A percentile compares a stretch with the other conserved stretches of the same genome.
Conservation (phyloP, 23 red algal species). For the Gracilariopsis chorda region DNA sequence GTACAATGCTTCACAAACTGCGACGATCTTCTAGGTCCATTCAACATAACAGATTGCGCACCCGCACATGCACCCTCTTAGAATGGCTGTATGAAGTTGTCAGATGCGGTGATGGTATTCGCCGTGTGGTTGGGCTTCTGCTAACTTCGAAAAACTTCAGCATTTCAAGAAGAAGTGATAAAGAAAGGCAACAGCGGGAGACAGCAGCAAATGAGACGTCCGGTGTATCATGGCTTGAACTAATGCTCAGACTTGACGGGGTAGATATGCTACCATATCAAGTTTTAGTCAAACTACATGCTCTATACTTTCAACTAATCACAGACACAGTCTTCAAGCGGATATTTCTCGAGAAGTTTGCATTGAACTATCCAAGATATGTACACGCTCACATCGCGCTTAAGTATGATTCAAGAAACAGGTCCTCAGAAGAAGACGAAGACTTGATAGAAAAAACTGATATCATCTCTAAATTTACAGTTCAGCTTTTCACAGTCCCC, state of each 20-base stretch:
- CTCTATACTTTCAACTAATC: slow-evolving; percentile 82
- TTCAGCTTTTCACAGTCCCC: slow-evolving; percentile 93
- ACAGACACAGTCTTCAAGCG: slow-evolving; percentile 77
- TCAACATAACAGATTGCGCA: not conserved
- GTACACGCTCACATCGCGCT: slow-evolving; percentile 17
- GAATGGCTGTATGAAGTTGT: slow-evolving; percentile 54
- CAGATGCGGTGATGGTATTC: slow-evolving; percentile 65
- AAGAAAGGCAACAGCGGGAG: not conserved
- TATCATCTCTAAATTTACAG: slow-evolving; percentile 66
- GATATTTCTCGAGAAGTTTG: slow-evolving; percentile 60
- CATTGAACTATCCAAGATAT: slow-evolving; percentile 63
- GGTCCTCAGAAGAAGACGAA: not conserved
- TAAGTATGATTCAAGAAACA: not conserved
- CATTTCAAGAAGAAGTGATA: no score
- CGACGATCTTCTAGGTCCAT: not conserved
- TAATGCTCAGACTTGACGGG: slow-evolving; percentile 66
- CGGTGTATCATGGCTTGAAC: slow-evolving; percentile 32
- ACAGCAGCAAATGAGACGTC: not conserved
- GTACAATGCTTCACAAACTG: not conserved
- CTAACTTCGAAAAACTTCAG: slow-evolving; percentile 37
- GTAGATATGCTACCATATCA: not conserved
- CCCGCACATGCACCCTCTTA: not conserved
- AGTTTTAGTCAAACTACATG: slow-evolving; percentile 23
- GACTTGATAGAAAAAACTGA: not conserved
- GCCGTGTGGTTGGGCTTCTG: slow-evolving; percentile 18